Evolutionary conservation across 176 grass and related monocot species (phyloP).

Genomic region (Microstegium vimineum): DNA sequence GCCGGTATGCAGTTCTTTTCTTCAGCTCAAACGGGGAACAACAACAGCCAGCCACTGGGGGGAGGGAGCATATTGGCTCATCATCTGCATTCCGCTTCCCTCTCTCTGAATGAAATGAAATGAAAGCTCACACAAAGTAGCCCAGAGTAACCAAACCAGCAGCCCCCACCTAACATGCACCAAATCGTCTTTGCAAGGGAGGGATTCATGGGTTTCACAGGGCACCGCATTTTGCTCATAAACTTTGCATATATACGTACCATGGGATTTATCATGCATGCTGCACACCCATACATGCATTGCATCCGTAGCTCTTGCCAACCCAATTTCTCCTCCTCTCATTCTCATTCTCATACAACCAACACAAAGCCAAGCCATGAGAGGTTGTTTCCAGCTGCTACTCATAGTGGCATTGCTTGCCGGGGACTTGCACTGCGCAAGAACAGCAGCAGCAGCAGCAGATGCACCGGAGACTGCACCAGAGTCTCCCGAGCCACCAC

Average conservation of each 20-base stretch:
- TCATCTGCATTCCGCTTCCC: neutral
- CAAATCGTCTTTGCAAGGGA: constrained; percentile 13
- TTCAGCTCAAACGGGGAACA: neutral
- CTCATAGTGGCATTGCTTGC: constrained; percentile 1
- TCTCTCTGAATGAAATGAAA: neutral
- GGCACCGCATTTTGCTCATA: neutral
- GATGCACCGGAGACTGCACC: neutral
- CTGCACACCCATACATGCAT: neutral
- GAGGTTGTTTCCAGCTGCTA: neutral
- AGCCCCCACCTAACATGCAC: constrained; percentile 23
- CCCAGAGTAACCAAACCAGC: neutral
- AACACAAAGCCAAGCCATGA: neutral
- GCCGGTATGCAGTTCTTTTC: no score
- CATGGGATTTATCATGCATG: neutral
- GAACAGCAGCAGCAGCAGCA: neutral
- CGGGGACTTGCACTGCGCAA: constrained; percentile 11
- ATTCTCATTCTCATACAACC: no score
- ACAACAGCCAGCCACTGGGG: neutral
- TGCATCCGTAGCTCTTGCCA: neutral
- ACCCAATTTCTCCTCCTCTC: neutral
- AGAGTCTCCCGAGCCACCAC: neutral
- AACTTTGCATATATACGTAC: neutral
- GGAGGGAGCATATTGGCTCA: neutral
- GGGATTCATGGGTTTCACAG: neutral
- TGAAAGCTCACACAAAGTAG: constrained; percentile 24